phyloP scores from a whole-genome alignment of 345 rosid species.

The Eucalyptus microcorys region DNA sequence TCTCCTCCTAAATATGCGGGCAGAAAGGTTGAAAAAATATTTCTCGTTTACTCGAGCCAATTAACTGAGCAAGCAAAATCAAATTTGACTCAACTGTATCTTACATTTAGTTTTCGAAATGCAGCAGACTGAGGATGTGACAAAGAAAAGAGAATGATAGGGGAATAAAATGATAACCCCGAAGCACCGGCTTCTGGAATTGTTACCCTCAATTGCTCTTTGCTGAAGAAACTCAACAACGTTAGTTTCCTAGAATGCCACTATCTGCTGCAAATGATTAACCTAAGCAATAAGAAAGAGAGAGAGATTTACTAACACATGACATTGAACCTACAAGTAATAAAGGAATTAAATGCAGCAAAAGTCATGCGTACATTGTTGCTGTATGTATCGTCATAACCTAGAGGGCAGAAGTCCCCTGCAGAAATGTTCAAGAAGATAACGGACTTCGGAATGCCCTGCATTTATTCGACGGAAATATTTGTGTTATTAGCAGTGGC shows the following conservation, averaged over 20 bases:
- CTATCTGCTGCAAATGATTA: neutral
- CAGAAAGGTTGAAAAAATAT: neutral
- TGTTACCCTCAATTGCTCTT: neutral
- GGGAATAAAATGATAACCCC: neutral
- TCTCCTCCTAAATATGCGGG: neutral
- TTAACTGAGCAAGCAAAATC: neutral
- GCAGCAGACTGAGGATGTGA: neutral
- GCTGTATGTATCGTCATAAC: neutral
- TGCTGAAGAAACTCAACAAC: neutral
- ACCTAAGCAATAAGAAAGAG: neutral
- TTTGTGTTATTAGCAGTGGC: neutral
- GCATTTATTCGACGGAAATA: neutral
- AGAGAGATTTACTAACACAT: neutral
- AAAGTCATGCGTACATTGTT: neutral
- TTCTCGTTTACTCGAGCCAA: neutral
- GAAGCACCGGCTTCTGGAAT: neutral
- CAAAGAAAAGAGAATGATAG: neutral
- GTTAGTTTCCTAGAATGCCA: neutral
- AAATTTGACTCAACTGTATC: neutral
- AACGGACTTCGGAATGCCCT: neutral
- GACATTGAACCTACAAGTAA: neutral
- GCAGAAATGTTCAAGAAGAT: neutral
- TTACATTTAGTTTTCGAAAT: neutral
- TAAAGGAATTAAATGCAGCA: neutral
- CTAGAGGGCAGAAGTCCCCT: neutral